Percentiles rank a stretch among this genome's conserved stretches.
Evolutionary conservation across 2,329 filamentous ascomycete species (phyloP).

Genomic region (Beauveria brongniartii): DNA sequence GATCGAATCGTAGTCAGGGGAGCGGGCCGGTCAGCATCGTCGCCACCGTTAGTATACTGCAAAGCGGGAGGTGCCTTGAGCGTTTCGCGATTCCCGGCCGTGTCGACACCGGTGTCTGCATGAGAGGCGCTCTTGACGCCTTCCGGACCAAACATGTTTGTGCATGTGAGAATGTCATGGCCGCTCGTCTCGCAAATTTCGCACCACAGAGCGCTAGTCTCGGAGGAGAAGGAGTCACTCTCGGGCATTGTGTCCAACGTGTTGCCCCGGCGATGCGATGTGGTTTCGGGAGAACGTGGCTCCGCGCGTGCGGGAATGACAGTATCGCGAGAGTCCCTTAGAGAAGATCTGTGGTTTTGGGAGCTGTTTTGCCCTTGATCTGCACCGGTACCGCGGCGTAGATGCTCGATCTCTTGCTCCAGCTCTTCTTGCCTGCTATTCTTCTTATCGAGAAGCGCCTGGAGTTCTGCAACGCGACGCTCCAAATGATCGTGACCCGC

Average conservation of each 20-base stretch:
- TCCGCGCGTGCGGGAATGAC: constrained; percentile 49
- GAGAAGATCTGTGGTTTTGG: constrained; percentile 48
- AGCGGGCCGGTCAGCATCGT: constrained; percentile 40
- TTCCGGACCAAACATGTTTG: constrained; percentile 67
- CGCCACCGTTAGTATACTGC: constrained; percentile 17
- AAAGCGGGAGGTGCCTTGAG: constrained; percentile 25
- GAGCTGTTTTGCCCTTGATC: constrained; percentile 20
- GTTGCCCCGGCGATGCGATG: constrained; percentile 39
- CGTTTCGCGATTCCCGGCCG: constrained; percentile 28
- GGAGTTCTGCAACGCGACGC: constrained; percentile 71
- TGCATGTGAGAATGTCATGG: constrained; percentile 91
- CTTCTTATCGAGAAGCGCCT: constrained; percentile 65
- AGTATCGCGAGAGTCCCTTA: constrained; percentile 59
- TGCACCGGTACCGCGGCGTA: constrained; percentile 41
- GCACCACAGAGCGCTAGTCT: constrained; percentile 74
- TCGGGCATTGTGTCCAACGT: constrained; percentile 63
- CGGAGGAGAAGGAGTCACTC: constrained; percentile 61
- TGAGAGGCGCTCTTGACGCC: constrained; percentile 24
- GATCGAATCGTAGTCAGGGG: constrained; percentile 46
- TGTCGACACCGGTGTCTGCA: constrained; percentile 23
- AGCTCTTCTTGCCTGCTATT: constrained; percentile 71
- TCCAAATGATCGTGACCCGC: constrained; percentile 62
- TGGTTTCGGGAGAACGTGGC: constrained; percentile 36
- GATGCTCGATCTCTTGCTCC: constrained; percentile 66
- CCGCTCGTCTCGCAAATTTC: constrained; percentile 91